Evolutionary conservation across 192 early-diverging fungal species (phyloP).

Genomic region (Paraglomus brasilianum): DNA sequence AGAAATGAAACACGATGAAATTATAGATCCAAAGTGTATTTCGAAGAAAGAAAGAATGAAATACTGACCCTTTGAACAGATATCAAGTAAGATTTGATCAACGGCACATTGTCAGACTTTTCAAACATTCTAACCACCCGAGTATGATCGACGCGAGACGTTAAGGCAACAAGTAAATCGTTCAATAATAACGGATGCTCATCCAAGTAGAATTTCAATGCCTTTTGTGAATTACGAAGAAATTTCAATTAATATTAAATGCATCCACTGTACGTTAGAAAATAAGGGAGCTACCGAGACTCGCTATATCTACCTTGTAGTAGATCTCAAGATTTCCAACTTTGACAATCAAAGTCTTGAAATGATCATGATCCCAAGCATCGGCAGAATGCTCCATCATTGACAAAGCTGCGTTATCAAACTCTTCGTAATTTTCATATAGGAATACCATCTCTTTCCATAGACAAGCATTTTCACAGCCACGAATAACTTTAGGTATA

Average conservation of each 20-base stretch:
- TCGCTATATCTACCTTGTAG: slow-evolving; percentile 70
- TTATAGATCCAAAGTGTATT: not conserved
- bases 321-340: slow-evolving; percentile 97
- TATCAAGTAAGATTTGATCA: slow-evolving; percentile 96
- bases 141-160: slow-evolving; percentile 93
- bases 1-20: not conserved
- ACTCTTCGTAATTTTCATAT: slow-evolving; percentile 98
- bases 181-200: slow-evolving; percentile 94
- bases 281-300: not conserved
- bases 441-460: slow-evolving; percentile 98
- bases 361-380: slow-evolving; percentile 94
- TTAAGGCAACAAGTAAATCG: slow-evolving; percentile 86
- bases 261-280: slow-evolving; percentile 2
- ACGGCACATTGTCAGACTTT: slow-evolving; percentile 96
- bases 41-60: not conserved
- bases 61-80: slow-evolving; percentile 75
- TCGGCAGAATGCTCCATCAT: slow-evolving; percentile 96
- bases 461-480: slow-evolving; percentile 89
- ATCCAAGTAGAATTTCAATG: slow-evolving; percentile 92
- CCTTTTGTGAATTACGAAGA: slow-evolving; percentile 41
- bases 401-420: slow-evolving; percentile 93
- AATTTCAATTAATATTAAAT: not conserved
- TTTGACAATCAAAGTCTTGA: slow-evolving; percentile 98
- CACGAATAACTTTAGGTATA: slow-evolving; percentile 97
- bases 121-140: slow-evolving; percentile 96